A percentile compares a stretch with the other conserved stretches of the same genome.
phyloP scores from a whole-genome alignment of 108 stramenopile species.

The Asterionellopsis glacialis region DNA sequence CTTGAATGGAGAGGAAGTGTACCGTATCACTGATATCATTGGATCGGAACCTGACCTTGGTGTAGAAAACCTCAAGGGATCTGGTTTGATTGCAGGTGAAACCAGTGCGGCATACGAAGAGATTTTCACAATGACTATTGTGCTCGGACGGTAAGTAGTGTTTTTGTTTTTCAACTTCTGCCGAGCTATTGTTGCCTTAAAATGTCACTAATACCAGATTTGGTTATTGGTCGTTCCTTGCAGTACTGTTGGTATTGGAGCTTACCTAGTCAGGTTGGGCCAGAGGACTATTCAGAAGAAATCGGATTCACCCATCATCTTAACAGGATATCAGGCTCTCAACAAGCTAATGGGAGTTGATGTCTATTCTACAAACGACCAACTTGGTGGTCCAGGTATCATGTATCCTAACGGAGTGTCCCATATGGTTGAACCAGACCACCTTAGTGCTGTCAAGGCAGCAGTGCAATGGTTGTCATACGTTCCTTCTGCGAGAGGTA shows the following conservation, averaged over 20 bases:
- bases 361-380: slow-evolving; percentile 99
- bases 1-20: slow-evolving; percentile 53
- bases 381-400: slow-evolving; percentile 95
- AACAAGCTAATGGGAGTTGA: slow-evolving; percentile 99
- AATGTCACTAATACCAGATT: not conserved
- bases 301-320: slow-evolving; percentile 90
- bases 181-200: not conserved
- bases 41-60: slow-evolving; percentile 97
- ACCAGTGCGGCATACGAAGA: slow-evolving; percentile 95
- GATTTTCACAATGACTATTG: slow-evolving; percentile 96
- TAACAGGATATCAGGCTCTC: slow-evolving; percentile 98
- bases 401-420: slow-evolving; percentile 99
- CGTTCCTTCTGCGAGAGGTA: slow-evolving; percentile 82
- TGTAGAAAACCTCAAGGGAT: slow-evolving; percentile 98
- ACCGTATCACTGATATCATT: slow-evolving; percentile 88
- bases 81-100: slow-evolving; percentile 98
- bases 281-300: slow-evolving; percentile 98
- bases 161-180: not conserved
- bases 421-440: slow-evolving; percentile 87
- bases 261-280: slow-evolving; percentile 98
- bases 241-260: slow-evolving; percentile 98
- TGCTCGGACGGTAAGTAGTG: slow-evolving; percentile 62
- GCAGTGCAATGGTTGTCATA: slow-evolving; percentile 94
- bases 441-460: slow-evolving; percentile 84
- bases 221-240: not conserved